These are phyloP conservation scores for Entrophospora sp. DNA, from an alignment of 192 early-diverging fungal species.

Conservation along the genomic window DNA sequence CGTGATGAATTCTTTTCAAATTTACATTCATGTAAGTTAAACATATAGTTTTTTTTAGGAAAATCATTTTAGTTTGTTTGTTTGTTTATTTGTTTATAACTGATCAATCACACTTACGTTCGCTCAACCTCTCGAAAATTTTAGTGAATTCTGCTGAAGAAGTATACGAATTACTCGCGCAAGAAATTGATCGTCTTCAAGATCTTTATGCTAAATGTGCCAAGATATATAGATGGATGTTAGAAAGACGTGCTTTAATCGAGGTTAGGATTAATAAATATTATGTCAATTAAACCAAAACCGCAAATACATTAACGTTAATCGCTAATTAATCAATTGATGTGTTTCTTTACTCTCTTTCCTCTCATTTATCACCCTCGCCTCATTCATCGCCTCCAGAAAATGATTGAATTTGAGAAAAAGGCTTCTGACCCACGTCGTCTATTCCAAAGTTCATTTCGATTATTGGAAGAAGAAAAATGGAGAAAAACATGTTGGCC, in stretches of 20 bases:
- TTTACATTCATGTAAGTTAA: conserved; percentile 9
- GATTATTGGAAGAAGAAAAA: conserved; percentile 73
- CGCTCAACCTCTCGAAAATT: too few relatives aligned
- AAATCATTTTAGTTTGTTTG: not conserved
- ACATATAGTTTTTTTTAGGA: not conserved
- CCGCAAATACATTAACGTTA: not conserved
- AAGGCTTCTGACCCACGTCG: conserved; percentile 66
- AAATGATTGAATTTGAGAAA: conserved; percentile 71
- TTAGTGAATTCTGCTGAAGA: conserved; percentile 9
- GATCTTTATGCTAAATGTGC: conserved; percentile 19
- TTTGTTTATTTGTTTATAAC: too few relatives aligned
- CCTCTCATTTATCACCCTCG: not conserved
- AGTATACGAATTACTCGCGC: conserved; percentile 10
- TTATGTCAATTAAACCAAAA: too few relatives aligned
- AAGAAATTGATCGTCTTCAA: conserved; percentile 11
- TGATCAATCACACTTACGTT: too few relatives aligned
- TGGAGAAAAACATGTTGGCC: conserved; percentile 73
- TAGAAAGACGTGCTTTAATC: conserved; percentile 17
- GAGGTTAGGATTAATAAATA: not conserved
- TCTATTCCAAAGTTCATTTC: conserved; percentile 66
- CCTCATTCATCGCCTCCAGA: conserved; percentile 18
- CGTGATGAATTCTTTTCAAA: conserved; percentile 16
- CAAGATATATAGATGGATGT: conserved; percentile 10
- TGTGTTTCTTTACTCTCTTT: too few relatives aligned
- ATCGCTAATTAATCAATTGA: not conserved